Evolutionary conservation across 1,284 basidiomycete species (phyloP).

Genomic region (Rhodofomes roseus): DNA sequence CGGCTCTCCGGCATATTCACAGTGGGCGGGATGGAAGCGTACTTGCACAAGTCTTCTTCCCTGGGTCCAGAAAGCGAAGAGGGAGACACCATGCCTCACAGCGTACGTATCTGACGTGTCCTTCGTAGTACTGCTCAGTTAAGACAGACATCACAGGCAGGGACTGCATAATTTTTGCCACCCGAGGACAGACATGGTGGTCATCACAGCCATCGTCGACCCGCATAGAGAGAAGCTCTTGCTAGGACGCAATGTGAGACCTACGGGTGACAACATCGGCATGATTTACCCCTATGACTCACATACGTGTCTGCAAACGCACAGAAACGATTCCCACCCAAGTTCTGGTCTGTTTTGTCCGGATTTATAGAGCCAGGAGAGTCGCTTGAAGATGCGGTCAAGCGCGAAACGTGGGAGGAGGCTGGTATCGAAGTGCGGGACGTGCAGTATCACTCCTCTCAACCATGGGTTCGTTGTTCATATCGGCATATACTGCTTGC

Average conservation of each 20-base stretch:
- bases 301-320: neutral
- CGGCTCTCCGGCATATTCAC: constrained; percentile 76
- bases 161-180: constrained; percentile 87
- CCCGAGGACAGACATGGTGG: constrained; percentile 85
- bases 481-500: neutral
- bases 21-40: constrained; percentile 97
- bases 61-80: constrained; percentile 55
- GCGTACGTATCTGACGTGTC: constrained; percentile 40
- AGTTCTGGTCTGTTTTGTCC: constrained; percentile 84
- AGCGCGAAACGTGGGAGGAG: constrained; percentile 93
- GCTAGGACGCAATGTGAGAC: constrained; percentile 74
- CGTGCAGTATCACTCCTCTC: constrained; percentile 82
- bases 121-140: neutral
- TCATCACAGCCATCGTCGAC: constrained; percentile 88
- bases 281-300: neutral
- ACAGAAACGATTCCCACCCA: constrained; percentile 64
- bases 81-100: constrained; percentile 63
- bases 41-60: constrained; percentile 73
- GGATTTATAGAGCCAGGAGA: constrained; percentile 93
- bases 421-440: constrained; percentile 85
- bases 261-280: neutral
- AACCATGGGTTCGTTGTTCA: constrained; percentile 65
- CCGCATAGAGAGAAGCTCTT: constrained; percentile 78
- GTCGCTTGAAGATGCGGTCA: constrained; percentile 91
- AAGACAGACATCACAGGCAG: constrained; percentile 39